Base-by-base conservation (phyloP, 1,284 basidiomycete species). In the Mycena sp. region DNA sequence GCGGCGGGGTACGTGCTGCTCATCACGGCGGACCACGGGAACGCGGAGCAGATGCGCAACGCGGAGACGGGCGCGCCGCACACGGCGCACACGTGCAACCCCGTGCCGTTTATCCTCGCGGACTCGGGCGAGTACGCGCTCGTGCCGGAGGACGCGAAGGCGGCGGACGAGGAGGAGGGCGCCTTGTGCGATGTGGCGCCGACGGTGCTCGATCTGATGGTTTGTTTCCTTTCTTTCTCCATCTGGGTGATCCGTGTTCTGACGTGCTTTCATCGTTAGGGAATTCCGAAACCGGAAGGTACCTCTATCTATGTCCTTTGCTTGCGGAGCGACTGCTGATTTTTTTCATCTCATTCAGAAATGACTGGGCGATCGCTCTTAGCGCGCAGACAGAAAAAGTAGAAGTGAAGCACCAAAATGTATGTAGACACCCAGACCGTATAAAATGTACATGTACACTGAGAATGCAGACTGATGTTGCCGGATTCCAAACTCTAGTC, bases 41-140 rank as follows among this genome's bases (percentile, higher is more conserved):
- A 96, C 74, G 94, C 92, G 26, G 92, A 94, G 76, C 93, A 96
- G 80, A 97, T 97, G 95, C 81, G 90, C 67, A 93, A 96, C 78
- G 83, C 84, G 6, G 83, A 88, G 68, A 95, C 93, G 1, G 92
- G 92, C 28, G 89, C 87, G 51, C 94, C 94, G 19, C 93, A 95
- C 77, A 94, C 92, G 2, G 92, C 93, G 19, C 92, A 93, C 72
- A 93, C 92, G 50, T 90, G 90, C 67, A 95, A 95, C 80, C 86
- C 87, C 26, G 94, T 65, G 12, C 81, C 81, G 21, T 81, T 84
- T 65, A 80, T 83, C 32, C 80, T 84, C 76, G 78, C 77, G 7
- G 80, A 78, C 12, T 17, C 32, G 1, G 69, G 76, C 53, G 60
- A 30, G 45, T 71, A 77, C 44, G 71, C 71, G 56, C 80, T 83